Base-by-base conservation (phyloP, 2,329 filamentous ascomycete genomes). In the Massarina eburnea region DNA sequence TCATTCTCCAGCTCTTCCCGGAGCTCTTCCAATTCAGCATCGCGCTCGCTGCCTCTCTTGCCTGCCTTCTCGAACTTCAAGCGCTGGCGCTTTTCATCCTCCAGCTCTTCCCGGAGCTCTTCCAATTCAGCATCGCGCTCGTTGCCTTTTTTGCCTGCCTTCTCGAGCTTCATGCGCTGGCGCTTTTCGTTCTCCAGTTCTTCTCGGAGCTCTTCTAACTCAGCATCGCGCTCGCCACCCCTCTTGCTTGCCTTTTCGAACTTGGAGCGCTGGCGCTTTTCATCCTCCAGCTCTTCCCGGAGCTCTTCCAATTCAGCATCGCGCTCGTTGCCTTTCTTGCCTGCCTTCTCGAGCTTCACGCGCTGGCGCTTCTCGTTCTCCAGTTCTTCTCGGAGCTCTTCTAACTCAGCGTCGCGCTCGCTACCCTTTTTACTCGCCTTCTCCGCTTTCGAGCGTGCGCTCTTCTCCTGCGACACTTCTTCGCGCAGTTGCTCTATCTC, bases 1-100 rank as follows among this genome's bases (percentile, higher is more conserved):
- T 80, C 76, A 45, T 72, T 73, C 15, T 73, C 66, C 17, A 83
- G 47, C 49, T 68, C 59, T 37, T 60, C 39, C n/a, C 59, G 61
- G 15, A 68, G 62, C 32, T 62, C 57, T 32, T 68, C 63, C 4
- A 66, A 20, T 15, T 60, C 64, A 15, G 57, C 57, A 10, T 67
- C 60, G 3, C 56, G 56, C 14, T 54, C 57, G 12, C 62, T 55
- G 19, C 56, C 58, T 8, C 71, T 68, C 43, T 71, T 70, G 39
- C 59, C 67, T 57, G 26, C 41, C 62, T 52, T 74, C 62, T 55
- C 66, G 20, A 57, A 60, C 22, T 58, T 60, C 9, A 48, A 27
- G 18, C 62, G 64, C 14, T 61, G 56, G 10, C 51, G 41, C 47
- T 61, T 68, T 54, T 80, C 76, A 45, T 72, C 72, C 18, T 72